Evolutionary conservation across 2,329 filamentous ascomycete species (phyloP), one percentile per base, ranked within the genome.

Genomic region (Colletotrichum viniferum): DNA sequence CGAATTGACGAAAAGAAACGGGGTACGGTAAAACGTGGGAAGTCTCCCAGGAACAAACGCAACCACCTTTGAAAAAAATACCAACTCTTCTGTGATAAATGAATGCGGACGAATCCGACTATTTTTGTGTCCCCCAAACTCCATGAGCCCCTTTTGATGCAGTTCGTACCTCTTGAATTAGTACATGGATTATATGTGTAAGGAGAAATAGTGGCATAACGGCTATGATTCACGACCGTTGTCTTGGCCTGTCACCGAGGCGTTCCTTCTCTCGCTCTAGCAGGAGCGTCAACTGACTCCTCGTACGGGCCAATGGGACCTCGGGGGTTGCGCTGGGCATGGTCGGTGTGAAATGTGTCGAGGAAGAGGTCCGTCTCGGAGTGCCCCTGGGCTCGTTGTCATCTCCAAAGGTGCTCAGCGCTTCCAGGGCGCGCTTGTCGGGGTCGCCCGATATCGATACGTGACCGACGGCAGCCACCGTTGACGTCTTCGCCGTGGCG

Each of bases 261-360:
- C 71, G 64, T 62, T 69, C 82, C 78, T 87, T 89, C 76, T 90
- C 89, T 43, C 88, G 87, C 78, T 91, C 89, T 24, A 92, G 84
- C 2, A 93, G 83, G 5, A 92, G 82, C 12, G 88, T 89, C 32
- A 93, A 83, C 79, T 92, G 90, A 78, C 90, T 92, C 81, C 88
- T 91, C n/a, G 90, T 89, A 73, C 90, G 85, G n/a, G 86, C 90
- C 64, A 92, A 83, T 5, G 88, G 89, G 9, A 90, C 84, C 16
- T 82, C 82, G 30, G 87, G 82, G 16, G 85, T 83, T 13, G 84
- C 81, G 58, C 84, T 88, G 6, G 88, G 89, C 70, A 86, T 86
- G 1, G 89, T 91, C 28, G 89, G 89, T 6, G 85, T 86, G 71
- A 90, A 86, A 26, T 84, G 80, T 10, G 85, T 83, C 30, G 84